Evolutionary conservation across 2,329 filamentous ascomycete species (phyloP), one percentile per base, ranked within the genome.

Genomic region (Colletotrichum scovillei): DNA sequence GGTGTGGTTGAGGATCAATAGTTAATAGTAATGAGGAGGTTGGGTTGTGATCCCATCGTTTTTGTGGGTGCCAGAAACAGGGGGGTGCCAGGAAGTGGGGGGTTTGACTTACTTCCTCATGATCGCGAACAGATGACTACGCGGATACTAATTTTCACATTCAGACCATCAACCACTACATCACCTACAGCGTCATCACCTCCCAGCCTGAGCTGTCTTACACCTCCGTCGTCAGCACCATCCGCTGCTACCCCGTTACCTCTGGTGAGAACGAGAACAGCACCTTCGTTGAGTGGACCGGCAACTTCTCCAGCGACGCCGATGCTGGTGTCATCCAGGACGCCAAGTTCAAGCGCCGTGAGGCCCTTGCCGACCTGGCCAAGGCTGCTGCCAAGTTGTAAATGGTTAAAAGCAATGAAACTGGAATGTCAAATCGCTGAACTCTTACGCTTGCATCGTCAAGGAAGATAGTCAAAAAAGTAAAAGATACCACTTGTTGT

Each of bases 311-410:
- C 32, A 92, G 88, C 77, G 92, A 93, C 82, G 92, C 92, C 63
- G 91, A 92, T 81, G 90, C 91, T 53, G 90, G 91, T 77, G 92
- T 93, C 72, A 93, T 94, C 76, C 89, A 92, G 82, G 92, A 94
- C 79, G 92, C 92, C 78, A 93, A 92, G 85, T 94, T 91, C 88
- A 94, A 94, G 88, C 91, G 92, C 75, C 90, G 90, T 64, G 92
- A 94, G 80, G 92, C 91, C 63, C 86, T 94, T 49, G 89, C 90
- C 62, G 92, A 93, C 78, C 86, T 94, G 52, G 91, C 89, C 71
- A 87, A 87, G 78, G 86, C 82, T 38, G 88, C 85, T 4, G 76
- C 77, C 49, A 84, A 84, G 79, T 76, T 78, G 58, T 72, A 67
- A 68, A 30, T 4, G 22, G 26, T 22, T 3, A 42, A 16, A 19